Evolutionary conservation across 306 rosid genomes (phyloP).

Genomic region (Nissolia schottii): DNA sequence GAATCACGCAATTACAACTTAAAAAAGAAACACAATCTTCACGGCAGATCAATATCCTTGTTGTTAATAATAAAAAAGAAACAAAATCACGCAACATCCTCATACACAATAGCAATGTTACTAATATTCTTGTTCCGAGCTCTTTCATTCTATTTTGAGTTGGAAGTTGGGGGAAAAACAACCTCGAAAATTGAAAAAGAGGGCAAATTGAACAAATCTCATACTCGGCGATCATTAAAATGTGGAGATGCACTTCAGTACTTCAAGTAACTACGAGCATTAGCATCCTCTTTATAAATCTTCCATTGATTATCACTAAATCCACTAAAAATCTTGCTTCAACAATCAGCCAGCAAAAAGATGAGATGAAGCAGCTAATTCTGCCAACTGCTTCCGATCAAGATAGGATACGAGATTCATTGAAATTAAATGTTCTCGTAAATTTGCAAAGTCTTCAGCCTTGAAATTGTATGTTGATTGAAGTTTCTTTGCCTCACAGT

Average conservation of each 20-base stretch:
- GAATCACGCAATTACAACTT: neutral
- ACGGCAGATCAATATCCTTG: neutral
- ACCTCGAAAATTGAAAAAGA: neutral
- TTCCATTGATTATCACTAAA: constrained; percentile 1
- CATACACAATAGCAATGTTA: neutral
- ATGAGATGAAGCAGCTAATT: constrained; percentile 42
- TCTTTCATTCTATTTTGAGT: neutral
- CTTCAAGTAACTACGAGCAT: constrained; percentile 5
- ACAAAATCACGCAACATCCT: neutral
- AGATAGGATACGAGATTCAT: constrained; percentile 64
- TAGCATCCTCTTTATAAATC: constrained; percentile 1
- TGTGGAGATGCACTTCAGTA: neutral
- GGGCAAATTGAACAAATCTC: neutral
- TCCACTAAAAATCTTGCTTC: constrained; percentile 4
- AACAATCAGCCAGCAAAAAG: constrained; percentile 21
- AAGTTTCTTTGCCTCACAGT: constrained; percentile 60
- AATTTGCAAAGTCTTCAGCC: constrained; percentile 44
- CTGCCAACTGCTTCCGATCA: constrained; percentile 60
- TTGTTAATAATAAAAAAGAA: too few species aligned
- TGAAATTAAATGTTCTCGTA: constrained; percentile 56
- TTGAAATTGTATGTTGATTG: constrained; percentile 48
- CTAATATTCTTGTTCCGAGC: neutral
- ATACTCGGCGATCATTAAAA: neutral
- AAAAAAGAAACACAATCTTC: neutral
- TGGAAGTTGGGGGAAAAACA: neutral